Evolutionary conservation across 2,329 filamentous ascomycete genomes (phyloP), one percentile per base, ranked within the genome.

Genomic region (Apiospora arundinis): DNA sequence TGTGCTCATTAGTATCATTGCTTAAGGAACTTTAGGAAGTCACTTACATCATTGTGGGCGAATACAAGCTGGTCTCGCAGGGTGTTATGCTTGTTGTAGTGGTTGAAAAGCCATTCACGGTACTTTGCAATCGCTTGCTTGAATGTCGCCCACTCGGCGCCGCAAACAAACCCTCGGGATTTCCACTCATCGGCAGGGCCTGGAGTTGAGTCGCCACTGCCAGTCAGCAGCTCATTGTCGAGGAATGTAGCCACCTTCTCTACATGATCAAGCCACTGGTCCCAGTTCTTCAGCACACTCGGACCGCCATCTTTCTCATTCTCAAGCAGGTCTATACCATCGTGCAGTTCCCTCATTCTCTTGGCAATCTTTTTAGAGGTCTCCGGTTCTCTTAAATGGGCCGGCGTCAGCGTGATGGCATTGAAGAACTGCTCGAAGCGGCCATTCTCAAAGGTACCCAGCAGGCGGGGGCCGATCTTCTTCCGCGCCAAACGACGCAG

Each of bases 391-490:
- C 94, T 92, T 65, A 99, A 83, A 75, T 97, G 93, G 37, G 89
- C 85, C 0, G 92, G 87, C 0, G 92, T 95, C 56, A 99, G 87
- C 0, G 96, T 92, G 48, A 90, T 90, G 0, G 96, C 95, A 78
- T 97, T 90, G 80, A 98, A 93, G 79, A 92, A 98, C 80, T 99
- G 92, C 82, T 99, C 96, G 75, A 99, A 99, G 6, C 96, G 93
- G 12, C 96, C 96, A 78, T 99, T 99, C 70, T 88, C 90, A 81
- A 99, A 99, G 0, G 94, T 98, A 0, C 96, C 96, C 0, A 99
- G 86, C 42, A 99, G 86, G 21, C 94, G 91, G 6, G 96, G 96
- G 2, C 96, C 96, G 74, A 99, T 99, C 76, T 92, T 95, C 86
- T 98, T 97, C 70, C 93, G 91, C 2, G 93, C 94, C 44, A 99